Base-by-base conservation (phyloP, 2,329 filamentous ascomycete species). In the Phaeosphaeria sp. region DNA sequence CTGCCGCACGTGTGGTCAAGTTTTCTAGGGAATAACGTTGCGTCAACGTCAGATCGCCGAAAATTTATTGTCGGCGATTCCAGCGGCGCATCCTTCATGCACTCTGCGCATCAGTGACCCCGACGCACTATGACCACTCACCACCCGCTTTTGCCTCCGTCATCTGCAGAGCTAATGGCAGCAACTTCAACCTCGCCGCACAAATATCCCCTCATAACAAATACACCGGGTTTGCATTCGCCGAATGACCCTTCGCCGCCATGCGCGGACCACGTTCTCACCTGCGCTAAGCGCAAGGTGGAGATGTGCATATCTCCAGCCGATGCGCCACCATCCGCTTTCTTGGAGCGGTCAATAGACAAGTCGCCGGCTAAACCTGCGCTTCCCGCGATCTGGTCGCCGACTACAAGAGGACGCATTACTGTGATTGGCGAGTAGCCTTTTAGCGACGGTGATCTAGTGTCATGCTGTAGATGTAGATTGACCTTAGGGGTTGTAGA, bases 211-310 rank as follows among this genome's bases (percentile, higher is more conserved):
- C 27, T 48, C 23, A 46, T 13, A 41, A 47, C 15, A 47, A 47
- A 30, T 47, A 30, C 46, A 47, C 23, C 6, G 17, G 27, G 11
- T 33, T 42, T 42, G 52, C 47, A 47, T 43, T 60, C 59, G 59
- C 59, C 55, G 53, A 59, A 33, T n/a, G 25, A 33, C 50, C 15
- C 36, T 21, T 41, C 52, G 60, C 60, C 57, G 56, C 62, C 59
- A 62, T 56, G 54, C 57, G 56, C 60, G 53, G 52, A 48, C 54
- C 56, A 64, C 41, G 60, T 58, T 59, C 56, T 62, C 50, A 46
- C 50, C 46, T 46, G 46, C 51, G 43, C 65, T 69, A 65, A 55
- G 18, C 59, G 42, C 36, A 39, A 7, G 36, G 13, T 6, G 55
- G 57, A 18, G 22, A 36, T 22, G 48, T 55, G 47, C 52, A 46